Conservation (phyloP, 2,329 filamentous ascomycete species). For the Periconia sp. region DNA sequence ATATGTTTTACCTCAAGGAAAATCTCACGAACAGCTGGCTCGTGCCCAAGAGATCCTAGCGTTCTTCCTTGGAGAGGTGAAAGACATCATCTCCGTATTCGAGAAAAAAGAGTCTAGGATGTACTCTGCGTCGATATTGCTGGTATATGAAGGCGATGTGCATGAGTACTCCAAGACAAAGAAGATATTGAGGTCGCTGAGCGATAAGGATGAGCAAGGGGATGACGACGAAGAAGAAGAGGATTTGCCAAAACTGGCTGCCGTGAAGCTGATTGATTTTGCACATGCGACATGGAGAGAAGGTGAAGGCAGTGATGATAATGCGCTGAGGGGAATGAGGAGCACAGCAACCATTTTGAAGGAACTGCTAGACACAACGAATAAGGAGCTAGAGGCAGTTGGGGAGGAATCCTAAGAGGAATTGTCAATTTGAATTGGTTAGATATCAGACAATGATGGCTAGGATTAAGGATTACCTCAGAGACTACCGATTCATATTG, state of each 20-base stretch:
- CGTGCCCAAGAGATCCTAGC: constrained; percentile 52
- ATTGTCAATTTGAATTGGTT: neutral
- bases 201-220: constrained; percentile 36
- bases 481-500: no score
- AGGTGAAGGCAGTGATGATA: constrained; percentile 83
- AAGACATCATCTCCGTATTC: constrained; percentile 58
- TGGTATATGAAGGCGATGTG: constrained; percentile 67
- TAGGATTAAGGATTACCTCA: no score
- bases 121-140: constrained; percentile 66
- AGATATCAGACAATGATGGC: neutral
- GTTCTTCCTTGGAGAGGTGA: constrained; percentile 49
- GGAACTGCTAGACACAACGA: constrained; percentile 52
- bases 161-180: constrained; percentile 54
- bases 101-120: constrained; percentile 67
- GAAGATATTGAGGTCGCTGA: constrained; percentile 22
- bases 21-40: constrained; percentile 25
- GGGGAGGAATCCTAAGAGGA: neutral
- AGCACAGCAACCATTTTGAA: constrained; percentile 72
- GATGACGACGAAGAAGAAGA: constrained; percentile 52
- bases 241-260: constrained; percentile 65
- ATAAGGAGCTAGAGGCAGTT: constrained; percentile 19
- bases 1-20: constrained; percentile 52
- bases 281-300: constrained; percentile 86
- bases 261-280: constrained; percentile 92
- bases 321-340: constrained; percentile 72